A percentile compares a stretch with the other conserved stretches of the same genome.
phyloP scores from a whole-genome alignment of 805 yeast species.

The Nakazawaea anatomiae region DNA sequence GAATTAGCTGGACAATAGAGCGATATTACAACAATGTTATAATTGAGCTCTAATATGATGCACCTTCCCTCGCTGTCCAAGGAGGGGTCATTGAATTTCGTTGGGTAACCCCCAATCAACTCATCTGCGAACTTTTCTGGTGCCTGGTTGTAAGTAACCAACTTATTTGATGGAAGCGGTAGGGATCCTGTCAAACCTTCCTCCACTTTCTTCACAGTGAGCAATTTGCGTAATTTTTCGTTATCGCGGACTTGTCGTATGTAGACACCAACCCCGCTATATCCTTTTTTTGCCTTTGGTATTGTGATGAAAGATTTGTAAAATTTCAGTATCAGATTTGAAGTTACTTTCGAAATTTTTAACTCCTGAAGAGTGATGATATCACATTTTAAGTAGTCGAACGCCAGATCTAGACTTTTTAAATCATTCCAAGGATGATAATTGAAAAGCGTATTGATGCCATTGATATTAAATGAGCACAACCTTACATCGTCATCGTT shows the following conservation, averaged over 20 bases:
- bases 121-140: constrained; percentile 9
- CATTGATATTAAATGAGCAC: constrained; percentile 75
- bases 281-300: constrained; percentile 69
- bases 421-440: constrained; percentile 77
- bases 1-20: constrained; percentile 94
- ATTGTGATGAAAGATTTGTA: constrained; percentile 64
- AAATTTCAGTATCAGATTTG: constrained; percentile 43
- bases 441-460: constrained; percentile 70
- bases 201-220: constrained; percentile 69
- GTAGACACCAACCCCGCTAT: constrained; percentile 88
- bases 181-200: constrained; percentile 84
- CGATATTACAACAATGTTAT: constrained; percentile 53
- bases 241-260: constrained; percentile 43
- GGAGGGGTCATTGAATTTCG: constrained; percentile 26
- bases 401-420: constrained; percentile 36
- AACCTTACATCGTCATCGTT: background rate
- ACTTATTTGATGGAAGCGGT: constrained; percentile 16
- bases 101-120: constrained; percentile 72
- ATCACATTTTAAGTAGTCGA: constrained; percentile 59
- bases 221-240: constrained; percentile 34
- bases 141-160: constrained; percentile 21
- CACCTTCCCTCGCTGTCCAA: constrained; percentile 86
- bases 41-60: constrained; percentile 65
- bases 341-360: constrained; percentile 54
- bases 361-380: constrained; percentile 84